phyloP scores from a whole-genome alignment of 2,329 filamentous ascomycete species.

The Cryphonectria carpinicola region DNA sequence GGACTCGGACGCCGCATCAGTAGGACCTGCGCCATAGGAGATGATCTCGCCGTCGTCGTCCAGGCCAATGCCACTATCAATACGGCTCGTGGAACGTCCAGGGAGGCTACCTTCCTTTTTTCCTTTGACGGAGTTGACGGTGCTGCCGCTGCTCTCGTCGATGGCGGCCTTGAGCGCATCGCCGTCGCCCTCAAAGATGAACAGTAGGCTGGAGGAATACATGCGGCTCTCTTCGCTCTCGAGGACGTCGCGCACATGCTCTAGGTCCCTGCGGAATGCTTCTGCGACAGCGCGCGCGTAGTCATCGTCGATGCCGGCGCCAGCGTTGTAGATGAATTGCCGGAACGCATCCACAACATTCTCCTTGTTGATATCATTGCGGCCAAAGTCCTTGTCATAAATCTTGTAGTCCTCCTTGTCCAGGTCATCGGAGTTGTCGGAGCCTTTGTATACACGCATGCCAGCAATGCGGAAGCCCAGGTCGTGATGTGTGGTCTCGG shows the following conservation, averaged over 20 bases:
- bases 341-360: conserved; percentile 60
- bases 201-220: conserved; percentile 66
- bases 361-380: conserved; percentile 52
- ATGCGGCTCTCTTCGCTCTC: conserved; percentile 62
- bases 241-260: conserved; percentile 57
- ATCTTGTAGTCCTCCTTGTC: conserved; percentile 60
- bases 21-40: conserved; percentile 30
- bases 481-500: conserved; percentile 62
- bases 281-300: conserved; percentile 59
- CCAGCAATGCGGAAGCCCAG: conserved; percentile 68
- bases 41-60: conserved; percentile 46
- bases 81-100: conserved; percentile 47
- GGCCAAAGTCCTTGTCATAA: conserved; percentile 68
- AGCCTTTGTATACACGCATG: conserved; percentile 66
- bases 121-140: conserved; percentile 60
- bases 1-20: conserved; percentile 48
- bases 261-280: conserved; percentile 58
- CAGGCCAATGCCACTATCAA: conserved; percentile 60
- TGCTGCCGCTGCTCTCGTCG: conserved; percentile 55
- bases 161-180: conserved; percentile 55
- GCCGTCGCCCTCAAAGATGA: conserved; percentile 68
- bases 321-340: conserved; percentile 61
- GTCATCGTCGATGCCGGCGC: conserved; percentile 62
- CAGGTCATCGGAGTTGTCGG: conserved; percentile 53
- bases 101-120: conserved; percentile 33